A percentile compares a stretch with the other conserved stretches of the same genome.
These are phyloP conservation scores for Nissolia schottii DNA, from an alignment of 306 rosid species.

Conservation along the genomic window DNA sequence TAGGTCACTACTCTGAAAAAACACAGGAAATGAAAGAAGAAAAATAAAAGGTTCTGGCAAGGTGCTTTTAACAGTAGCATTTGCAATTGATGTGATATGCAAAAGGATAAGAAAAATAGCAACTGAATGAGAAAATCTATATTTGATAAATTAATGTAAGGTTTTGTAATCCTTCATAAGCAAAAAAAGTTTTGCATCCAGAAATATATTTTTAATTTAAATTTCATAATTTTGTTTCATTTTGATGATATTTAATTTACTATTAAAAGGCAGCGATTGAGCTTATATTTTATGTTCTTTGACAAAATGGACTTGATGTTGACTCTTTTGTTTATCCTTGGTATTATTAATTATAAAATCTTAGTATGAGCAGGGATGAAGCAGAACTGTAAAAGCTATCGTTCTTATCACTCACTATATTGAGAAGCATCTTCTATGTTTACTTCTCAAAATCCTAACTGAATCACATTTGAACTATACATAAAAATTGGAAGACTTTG, in stretches of 20 bases:
- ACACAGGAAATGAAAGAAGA: constrained; percentile 2
- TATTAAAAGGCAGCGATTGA: not conserved
- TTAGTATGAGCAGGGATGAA: no score
- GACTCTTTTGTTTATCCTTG: not conserved
- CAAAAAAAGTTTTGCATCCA: not conserved
- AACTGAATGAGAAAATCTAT: not conserved
- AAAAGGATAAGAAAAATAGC: not conserved
- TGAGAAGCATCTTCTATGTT: not conserved
- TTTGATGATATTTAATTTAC: not conserved
- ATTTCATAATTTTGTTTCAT: not conserved
- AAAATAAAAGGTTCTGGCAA: not conserved
- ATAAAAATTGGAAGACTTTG: no score
- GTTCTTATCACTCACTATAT: not conserved
- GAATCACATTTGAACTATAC: no score
- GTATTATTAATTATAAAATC: not conserved
- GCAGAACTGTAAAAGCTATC: not conserved
- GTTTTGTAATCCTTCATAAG: constrained; percentile 1
- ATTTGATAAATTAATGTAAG: not conserved
- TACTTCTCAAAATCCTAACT: not conserved
- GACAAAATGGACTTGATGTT: not conserved
- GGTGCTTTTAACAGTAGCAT: not conserved
- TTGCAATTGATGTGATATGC: not conserved
- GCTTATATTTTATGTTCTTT: not conserved
- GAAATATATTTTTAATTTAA: not conserved
- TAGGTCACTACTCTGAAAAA: constrained; percentile 9